Evolutionary conservation across 108 stramenopile species (phyloP).

Genomic region (Tribonema minus): DNA sequence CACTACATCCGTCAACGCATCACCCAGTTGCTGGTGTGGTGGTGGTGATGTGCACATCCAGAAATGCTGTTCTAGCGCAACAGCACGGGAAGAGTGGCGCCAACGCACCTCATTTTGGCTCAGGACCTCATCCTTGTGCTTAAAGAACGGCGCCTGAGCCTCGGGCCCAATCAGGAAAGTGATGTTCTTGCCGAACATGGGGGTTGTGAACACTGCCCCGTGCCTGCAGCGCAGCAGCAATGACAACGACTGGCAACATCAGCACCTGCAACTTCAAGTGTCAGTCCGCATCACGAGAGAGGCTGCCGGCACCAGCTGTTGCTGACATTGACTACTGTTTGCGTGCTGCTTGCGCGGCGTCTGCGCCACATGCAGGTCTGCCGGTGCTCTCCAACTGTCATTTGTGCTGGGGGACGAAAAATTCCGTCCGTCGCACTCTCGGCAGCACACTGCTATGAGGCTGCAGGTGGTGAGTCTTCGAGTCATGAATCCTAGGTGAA

Average conservation of each 20-base stretch:
- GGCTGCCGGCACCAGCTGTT: background rate
- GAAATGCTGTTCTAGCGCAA: no score
- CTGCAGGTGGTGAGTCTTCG: no score
- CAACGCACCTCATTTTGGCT: conserved; percentile 75
- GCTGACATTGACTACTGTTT: no score
- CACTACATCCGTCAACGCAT: no score
- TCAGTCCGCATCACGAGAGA: background rate
- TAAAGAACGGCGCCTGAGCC: conserved; percentile 90
- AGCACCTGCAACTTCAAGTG: background rate
- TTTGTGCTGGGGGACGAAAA: background rate
- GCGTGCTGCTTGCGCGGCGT: no score
- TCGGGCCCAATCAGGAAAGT: conserved; percentile 97
- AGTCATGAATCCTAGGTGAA: no score
- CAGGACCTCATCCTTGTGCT: conserved; percentile 79
- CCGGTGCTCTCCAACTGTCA: background rate
- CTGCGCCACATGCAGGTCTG: background rate
- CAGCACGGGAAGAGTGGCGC: no score
- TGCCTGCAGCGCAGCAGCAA: conserved; percentile 67
- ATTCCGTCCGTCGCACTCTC: no score
- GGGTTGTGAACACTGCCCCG: conserved; percentile 84
- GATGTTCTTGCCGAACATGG: conserved; percentile 80
- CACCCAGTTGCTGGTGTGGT: no score
- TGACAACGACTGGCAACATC: background rate
- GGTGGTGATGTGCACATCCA: no score
- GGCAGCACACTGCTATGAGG: no score